Conservation (phyloP, 495 filamentous ascomycete genomes). For the Margaritispora aquatica region DNA sequence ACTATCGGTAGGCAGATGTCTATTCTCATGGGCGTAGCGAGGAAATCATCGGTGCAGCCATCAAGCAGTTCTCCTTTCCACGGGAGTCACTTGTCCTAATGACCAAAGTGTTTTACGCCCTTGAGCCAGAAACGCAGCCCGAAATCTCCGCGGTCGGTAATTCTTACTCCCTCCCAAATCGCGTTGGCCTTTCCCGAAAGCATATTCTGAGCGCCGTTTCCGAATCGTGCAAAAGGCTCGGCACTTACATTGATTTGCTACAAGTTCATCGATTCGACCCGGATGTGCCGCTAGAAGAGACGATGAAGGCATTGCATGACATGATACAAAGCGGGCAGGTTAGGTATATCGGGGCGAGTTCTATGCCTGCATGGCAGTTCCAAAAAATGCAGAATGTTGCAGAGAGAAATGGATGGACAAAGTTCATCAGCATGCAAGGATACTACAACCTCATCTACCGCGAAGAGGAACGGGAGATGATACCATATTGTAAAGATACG, state of each 20-base stretch:
- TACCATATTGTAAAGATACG: slow-evolving; percentile 58
- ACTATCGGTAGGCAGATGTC: slow-evolving; percentile 38
- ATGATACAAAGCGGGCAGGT: slow-evolving; percentile 50
- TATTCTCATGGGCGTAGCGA: slow-evolving; percentile 72
- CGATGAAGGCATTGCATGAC: slow-evolving; percentile 57
- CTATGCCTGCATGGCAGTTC: slow-evolving; percentile 64
- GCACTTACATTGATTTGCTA: slow-evolving; percentile 56
- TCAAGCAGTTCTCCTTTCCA: slow-evolving; percentile 68
- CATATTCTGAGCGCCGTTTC: slow-evolving; percentile 57
- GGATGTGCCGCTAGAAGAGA: slow-evolving; percentile 45
- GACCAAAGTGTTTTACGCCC: slow-evolving; percentile 64
- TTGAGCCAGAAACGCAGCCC: slow-evolving; percentile 26
- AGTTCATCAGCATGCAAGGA: slow-evolving; percentile 41
- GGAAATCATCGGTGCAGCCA: slow-evolving; percentile 65
- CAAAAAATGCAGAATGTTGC: slow-evolving; percentile 55
- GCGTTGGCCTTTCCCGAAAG: slow-evolving; percentile 42
- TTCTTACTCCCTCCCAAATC: slow-evolving; percentile 38
- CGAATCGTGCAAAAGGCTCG: slow-evolving; percentile 46
- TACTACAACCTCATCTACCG: slow-evolving; percentile 58
- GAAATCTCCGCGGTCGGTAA: slow-evolving; percentile 32
- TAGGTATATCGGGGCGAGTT: slow-evolving; percentile 50
- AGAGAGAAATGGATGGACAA: slow-evolving; percentile 41
- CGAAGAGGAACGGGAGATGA: slow-evolving; percentile 76
- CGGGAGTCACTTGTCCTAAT: slow-evolving; percentile 68
- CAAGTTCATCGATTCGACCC: slow-evolving; percentile 56